Conservation (phyloP, 2,329 filamentous ascomycete species). For the Mariannaea sp. region DNA sequence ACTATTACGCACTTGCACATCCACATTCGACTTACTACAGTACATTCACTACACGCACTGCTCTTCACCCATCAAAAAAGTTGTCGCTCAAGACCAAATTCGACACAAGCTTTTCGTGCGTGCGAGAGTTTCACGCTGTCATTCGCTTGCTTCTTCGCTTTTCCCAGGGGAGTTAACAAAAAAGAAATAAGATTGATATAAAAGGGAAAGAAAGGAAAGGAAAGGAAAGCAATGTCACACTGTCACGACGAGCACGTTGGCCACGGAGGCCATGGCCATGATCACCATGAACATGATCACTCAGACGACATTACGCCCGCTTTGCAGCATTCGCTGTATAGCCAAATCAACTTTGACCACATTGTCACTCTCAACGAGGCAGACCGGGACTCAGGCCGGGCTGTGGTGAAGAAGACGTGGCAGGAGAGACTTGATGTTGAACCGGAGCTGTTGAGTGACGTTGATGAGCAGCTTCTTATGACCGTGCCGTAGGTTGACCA, state of each 20-base stretch:
- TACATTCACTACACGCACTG: no score
- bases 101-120: no score
- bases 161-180: no score
- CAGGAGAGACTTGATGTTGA: conserved; percentile 71
- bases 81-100: no score
- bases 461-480: conserved; percentile 93
- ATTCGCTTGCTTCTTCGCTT: no score
- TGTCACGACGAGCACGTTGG: conserved; percentile 57
- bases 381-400: conserved; percentile 67
- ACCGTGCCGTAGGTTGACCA: conserved; percentile 73
- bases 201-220: no score
- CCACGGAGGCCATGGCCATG: conserved; percentile 60
- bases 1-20: no score
- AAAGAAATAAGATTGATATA: no score
- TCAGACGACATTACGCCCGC: conserved; percentile 91
- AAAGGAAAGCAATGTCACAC: no score
- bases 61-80: no score
- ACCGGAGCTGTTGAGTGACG: conserved; percentile 82
- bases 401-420: conserved; percentile 90
- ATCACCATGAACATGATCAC: conserved; percentile 76
- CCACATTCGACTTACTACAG: no score
- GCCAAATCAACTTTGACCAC: conserved; percentile 86
- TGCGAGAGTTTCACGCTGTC: no score
- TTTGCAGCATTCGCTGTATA: conserved; percentile 87
- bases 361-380: conserved; percentile 87